Evolutionary conservation across 345 rosid species (phyloP).

Genomic region (Hibiscus syriacus): DNA sequence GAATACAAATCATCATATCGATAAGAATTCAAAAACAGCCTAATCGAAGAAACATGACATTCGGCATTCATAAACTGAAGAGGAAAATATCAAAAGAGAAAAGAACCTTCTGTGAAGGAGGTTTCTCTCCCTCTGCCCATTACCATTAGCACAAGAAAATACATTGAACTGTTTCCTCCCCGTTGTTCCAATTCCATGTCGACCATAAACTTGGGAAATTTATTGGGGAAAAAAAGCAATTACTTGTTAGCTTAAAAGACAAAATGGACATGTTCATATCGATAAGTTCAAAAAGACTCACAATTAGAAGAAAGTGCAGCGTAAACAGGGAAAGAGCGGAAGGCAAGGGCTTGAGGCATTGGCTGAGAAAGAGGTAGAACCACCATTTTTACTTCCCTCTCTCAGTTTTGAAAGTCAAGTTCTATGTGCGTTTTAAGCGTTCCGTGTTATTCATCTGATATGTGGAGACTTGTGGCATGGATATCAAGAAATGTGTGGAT

Average conservation of each 20-base stretch:
- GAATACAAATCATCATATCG: too few species aligned
- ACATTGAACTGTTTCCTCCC: not conserved
- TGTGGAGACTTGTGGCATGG: not conserved
- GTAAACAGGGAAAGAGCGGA: not conserved
- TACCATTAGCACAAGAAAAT: not conserved
- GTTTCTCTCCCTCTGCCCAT: constrained; percentile 1
- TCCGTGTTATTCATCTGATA: not conserved
- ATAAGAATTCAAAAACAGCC: not conserved
- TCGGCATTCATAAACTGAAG: not conserved
- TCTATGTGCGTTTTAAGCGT: too few species aligned
- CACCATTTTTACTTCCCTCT: not conserved
- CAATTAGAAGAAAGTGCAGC: not conserved
- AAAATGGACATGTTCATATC: not conserved
- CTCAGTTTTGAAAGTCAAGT: not conserved
- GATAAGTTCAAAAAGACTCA: not conserved
- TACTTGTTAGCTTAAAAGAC: not conserved
- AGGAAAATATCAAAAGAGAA: too few species aligned
- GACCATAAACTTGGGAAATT: not conserved
- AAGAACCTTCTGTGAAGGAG: constrained; percentile 3
- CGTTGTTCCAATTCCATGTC: not conserved
- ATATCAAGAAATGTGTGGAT: not conserved
- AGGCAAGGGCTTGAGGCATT: not conserved
- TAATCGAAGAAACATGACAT: not conserved
- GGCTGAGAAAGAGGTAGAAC: not conserved
- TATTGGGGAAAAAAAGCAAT: not conserved